A percentile compares a stretch with the other conserved stretches of the same genome.
phyloP scores from a whole-genome alignment of 257 asterid species.

The Solanum sitiens region DNA sequence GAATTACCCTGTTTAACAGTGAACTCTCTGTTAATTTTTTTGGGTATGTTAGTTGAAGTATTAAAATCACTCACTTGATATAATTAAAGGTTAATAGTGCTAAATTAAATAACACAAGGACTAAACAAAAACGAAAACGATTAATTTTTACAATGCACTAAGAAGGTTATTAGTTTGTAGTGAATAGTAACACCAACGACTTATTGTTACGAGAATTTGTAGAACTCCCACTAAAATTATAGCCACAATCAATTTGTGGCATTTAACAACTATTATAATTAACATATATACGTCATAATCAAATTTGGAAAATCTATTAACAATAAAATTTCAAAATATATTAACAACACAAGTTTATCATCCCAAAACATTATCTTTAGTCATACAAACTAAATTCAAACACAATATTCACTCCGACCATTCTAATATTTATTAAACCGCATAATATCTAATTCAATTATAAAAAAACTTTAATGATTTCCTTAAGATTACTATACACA shows the following conservation, averaged over 20 bases:
- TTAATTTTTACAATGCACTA: not conserved
- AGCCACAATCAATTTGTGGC: not conserved
- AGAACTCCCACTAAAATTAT: not conserved
- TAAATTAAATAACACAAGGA: no score
- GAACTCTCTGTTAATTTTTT: no score
- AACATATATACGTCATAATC: not conserved
- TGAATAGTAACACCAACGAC: not conserved
- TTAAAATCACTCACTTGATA: no score
- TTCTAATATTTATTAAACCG: not conserved
- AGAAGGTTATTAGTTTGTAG: not conserved
- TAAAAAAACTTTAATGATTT: no score
- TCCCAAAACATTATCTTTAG: no score
- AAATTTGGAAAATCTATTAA: no score
- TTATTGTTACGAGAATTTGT: no score
- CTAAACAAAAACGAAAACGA: not conserved
- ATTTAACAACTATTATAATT: not conserved
- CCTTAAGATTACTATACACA: not conserved
- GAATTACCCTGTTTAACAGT: no score
- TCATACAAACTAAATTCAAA: not conserved
- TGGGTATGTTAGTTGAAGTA: no score
- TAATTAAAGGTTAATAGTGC: no score
- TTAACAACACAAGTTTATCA: not conserved
- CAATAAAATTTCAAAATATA: no score
- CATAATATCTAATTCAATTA: not conserved
- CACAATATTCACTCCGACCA: not conserved